Percentiles rank a stretch among this genome's conserved stretches.
phyloP scores from a whole-genome alignment of 805 yeast species.

The Candida namnaoensis region DNA sequence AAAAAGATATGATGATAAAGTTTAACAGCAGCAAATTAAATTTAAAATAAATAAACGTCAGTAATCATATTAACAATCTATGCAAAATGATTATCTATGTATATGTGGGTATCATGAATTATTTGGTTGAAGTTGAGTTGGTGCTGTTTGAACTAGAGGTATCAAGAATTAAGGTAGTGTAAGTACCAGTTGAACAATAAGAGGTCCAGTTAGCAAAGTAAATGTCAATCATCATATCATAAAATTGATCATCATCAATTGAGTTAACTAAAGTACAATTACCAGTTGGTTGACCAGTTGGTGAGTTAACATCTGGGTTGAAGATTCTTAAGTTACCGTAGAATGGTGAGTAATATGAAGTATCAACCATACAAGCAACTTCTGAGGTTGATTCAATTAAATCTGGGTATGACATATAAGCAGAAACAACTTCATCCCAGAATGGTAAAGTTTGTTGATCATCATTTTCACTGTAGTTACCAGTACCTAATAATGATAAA shows the following conservation, averaged over 20 bases:
- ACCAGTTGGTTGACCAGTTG: slow-evolving; percentile 21
- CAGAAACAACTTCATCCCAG: slow-evolving; percentile 34
- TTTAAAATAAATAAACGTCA: too few species aligned
- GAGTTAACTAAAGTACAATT: slow-evolving; percentile 27
- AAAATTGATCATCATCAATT: slow-evolving; percentile 22
- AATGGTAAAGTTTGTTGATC: slow-evolving; percentile 29
- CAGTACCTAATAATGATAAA: slow-evolving; percentile 23
- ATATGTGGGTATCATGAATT: too few species aligned
- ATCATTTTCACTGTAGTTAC: slow-evolving; percentile 23
- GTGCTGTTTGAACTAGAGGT: too few species aligned
- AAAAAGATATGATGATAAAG: too few species aligned
- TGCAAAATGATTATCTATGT: background rate
- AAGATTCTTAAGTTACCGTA: slow-evolving; percentile 31
- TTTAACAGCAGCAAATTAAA: too few species aligned
- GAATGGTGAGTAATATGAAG: slow-evolving; percentile 31
- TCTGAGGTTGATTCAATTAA: slow-evolving; percentile 21
- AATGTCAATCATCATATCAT: slow-evolving; percentile 22
- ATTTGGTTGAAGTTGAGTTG: too few species aligned
- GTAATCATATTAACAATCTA: too few species aligned
- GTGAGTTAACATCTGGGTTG: slow-evolving; percentile 29
- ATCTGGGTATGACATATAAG: slow-evolving; percentile 28
- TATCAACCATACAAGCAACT: slow-evolving; percentile 27
- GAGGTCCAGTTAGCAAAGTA: slow-evolving; percentile 28
- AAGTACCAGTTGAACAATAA: slow-evolving; percentile 18
- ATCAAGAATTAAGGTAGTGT: too few species aligned